A percentile compares a stretch with the other conserved stretches of the same genome.
Conservation (phyloP, 2,329 filamentous ascomycete genomes). For the Hortaea sp. region DNA sequence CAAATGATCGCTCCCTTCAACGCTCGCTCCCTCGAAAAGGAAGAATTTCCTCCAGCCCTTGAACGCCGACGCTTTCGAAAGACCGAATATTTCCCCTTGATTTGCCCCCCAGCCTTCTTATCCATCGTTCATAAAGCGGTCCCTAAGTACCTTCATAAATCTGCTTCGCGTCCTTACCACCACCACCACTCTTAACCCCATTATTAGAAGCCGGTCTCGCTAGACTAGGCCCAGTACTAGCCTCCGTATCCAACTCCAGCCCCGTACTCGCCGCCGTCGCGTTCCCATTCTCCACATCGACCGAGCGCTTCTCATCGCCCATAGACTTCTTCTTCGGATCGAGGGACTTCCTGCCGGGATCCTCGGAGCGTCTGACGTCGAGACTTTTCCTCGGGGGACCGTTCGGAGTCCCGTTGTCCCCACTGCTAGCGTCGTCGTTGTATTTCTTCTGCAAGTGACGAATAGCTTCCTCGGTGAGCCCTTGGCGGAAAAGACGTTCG, state of each 20-base stretch:
- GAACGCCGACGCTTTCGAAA: too few species aligned
- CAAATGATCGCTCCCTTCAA: too few species aligned
- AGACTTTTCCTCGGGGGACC: not conserved
- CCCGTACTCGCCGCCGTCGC: not conserved
- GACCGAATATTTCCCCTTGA: too few species aligned
- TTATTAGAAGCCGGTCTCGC: not conserved
- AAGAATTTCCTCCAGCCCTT: too few species aligned
- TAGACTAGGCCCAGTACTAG: not conserved
- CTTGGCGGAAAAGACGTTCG: slow-evolving; percentile 64
- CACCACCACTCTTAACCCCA: too few species aligned
- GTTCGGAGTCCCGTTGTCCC: not conserved
- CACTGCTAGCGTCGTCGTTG: not conserved
- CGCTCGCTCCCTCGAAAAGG: too few species aligned
- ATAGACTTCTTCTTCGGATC: not conserved
- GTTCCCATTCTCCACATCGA: not conserved
- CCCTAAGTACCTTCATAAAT: too few species aligned
- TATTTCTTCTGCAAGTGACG: slow-evolving; percentile 31
- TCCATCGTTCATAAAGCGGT: too few species aligned
- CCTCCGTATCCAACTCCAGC: not conserved
- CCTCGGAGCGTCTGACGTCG: not conserved
- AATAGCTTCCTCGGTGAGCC: slow-evolving; percentile 59
- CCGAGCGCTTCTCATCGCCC: not conserved
- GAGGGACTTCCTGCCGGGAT: not conserved
- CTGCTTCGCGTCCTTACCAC: too few species aligned
- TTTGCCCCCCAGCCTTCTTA: too few species aligned